A percentile compares a stretch with the other conserved stretches of the same genome.
These are phyloP conservation scores for Saccharomycopsis sp. DNA, from an alignment of 805 yeast genomes.

Conservation along the genomic window DNA sequence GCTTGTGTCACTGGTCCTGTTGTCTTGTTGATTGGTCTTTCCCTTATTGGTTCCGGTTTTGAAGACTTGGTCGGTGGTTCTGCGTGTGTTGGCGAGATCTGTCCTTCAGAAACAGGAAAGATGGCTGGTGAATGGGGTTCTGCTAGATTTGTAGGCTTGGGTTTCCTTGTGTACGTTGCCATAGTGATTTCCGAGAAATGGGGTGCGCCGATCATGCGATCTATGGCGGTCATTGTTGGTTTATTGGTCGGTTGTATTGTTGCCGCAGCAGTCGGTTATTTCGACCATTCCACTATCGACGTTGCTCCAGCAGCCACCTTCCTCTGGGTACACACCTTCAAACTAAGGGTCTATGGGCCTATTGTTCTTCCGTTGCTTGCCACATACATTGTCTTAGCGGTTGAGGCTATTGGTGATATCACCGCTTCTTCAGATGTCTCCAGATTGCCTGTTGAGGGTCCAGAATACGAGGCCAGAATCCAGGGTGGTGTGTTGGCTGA, in stretches of 20 bases:
- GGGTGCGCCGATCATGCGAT: slow-evolving; percentile 92
- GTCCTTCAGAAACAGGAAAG: slow-evolving; percentile 47
- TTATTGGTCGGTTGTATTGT: slow-evolving; percentile 84
- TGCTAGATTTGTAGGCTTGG: slow-evolving; percentile 80
- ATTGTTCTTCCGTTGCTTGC: slow-evolving; percentile 81
- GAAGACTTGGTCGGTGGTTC: slow-evolving; percentile 87
- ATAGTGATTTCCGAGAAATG: slow-evolving; percentile 75
- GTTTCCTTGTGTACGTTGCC: slow-evolving; percentile 70
- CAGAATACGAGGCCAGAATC: slow-evolving; percentile 70
- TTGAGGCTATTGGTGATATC: slow-evolving; percentile 93
- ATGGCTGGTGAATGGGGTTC: slow-evolving; percentile 72
- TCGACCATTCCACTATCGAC: slow-evolving; percentile 48
- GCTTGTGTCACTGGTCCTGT: slow-evolving; percentile 93
- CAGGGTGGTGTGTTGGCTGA: slow-evolving; percentile 93
- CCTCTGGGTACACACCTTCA: slow-evolving; percentile 84
- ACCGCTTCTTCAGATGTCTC: slow-evolving; percentile 94
- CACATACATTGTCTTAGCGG: slow-evolving; percentile 71
- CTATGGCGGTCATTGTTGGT: slow-evolving; percentile 87
- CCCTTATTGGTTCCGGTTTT: slow-evolving; percentile 65
- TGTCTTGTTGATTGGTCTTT: slow-evolving; percentile 74
- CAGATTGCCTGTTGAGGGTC: slow-evolving; percentile 77
- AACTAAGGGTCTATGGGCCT: slow-evolving; percentile 71
- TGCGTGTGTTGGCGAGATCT: slow-evolving; percentile 44
- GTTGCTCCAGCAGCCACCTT: slow-evolving; percentile 79
- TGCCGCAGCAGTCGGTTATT: slow-evolving; percentile 86